A percentile compares a stretch with the other conserved stretches of the same genome.
phyloP scores from a whole-genome alignment of 2,329 filamentous ascomycete genomes.

The Lachnellula hyalina region DNA sequence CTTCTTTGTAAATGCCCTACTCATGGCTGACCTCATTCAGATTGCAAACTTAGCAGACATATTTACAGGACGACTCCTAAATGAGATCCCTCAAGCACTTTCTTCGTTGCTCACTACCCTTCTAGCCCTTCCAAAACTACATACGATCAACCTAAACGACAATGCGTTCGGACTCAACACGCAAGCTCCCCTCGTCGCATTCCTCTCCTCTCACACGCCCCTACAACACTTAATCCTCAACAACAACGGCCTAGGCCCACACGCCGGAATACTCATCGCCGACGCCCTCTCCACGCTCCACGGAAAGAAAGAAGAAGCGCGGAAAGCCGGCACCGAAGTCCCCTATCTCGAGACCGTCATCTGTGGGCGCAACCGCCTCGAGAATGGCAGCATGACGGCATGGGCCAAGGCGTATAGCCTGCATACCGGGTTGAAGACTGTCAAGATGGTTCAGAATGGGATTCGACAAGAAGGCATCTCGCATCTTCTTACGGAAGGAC shows the following conservation, averaged over 20 bases:
- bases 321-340: constrained; percentile 65
- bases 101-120: constrained; percentile 80
- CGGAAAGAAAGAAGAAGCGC: constrained; percentile 73
- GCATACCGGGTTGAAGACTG: constrained; percentile 72
- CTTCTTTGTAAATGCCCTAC: neutral
- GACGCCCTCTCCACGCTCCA: constrained; percentile 81
- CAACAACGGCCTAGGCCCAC: constrained; percentile 94
- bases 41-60: constrained; percentile 92
- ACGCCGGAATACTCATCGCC: constrained; percentile 83
- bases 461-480: constrained; percentile 92
- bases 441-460: constrained; percentile 98
- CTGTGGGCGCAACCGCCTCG: constrained; percentile 90
- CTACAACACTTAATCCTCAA: constrained; percentile 94
- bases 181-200: constrained; percentile 85
- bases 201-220: constrained; percentile 81
- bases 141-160: constrained; percentile 92
- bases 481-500: constrained; percentile 70
- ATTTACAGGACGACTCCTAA: constrained; percentile 89
- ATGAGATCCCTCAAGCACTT: constrained; percentile 88
- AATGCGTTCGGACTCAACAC: constrained; percentile 98
- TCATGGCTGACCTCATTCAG: constrained; percentile 33
- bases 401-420: constrained; percentile 87
- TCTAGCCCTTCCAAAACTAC: constrained; percentile 77
- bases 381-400: constrained; percentile 92
- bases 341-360: constrained; percentile 92